Conservation (phyloP, 371 early-diverging fungal genomes). For the Apophysomyces sp. region DNA sequence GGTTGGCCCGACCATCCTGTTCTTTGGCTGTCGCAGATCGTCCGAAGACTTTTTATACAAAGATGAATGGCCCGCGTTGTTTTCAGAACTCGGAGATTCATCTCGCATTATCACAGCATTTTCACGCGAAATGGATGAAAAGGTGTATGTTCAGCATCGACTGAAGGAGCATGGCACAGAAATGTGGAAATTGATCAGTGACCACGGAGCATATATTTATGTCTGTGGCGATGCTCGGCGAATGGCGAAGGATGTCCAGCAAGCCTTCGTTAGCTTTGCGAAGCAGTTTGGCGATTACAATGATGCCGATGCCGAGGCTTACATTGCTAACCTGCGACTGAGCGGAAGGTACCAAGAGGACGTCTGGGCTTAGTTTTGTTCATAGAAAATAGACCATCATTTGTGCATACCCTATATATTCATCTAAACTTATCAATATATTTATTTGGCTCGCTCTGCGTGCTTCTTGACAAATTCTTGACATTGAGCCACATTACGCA, state of each 20-base stretch:
- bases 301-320: slow-evolving; percentile 65
- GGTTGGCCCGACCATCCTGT: slow-evolving; percentile 83
- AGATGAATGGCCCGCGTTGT: slow-evolving; percentile 70
- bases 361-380: slow-evolving; percentile 75
- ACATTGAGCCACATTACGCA: slow-evolving; percentile 45
- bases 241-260: slow-evolving; percentile 90
- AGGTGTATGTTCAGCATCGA: slow-evolving; percentile 86
- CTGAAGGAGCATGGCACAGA: slow-evolving; percentile 58
- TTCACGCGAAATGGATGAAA: slow-evolving; percentile 71
- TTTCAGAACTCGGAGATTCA: slow-evolving; percentile 47
- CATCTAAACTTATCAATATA: neutral
- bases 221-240: slow-evolving; percentile 93
- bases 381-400: neutral
- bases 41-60: slow-evolving; percentile 83
- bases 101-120: slow-evolving; percentile 79
- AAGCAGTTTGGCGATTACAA: slow-evolving; percentile 60
- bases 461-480: slow-evolving; percentile 60
- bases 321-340: slow-evolving; percentile 73
- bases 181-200: slow-evolving; percentile 70
- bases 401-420: neutral
- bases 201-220: slow-evolving; percentile 68
- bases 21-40: slow-evolving; percentile 86
- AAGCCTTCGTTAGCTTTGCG: slow-evolving; percentile 66
- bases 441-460: slow-evolving; percentile 20
- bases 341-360: slow-evolving; percentile 89